Evolutionary conservation across 805 yeast species (phyloP).

Genomic region (Wickerhamiella qilinensis): DNA sequence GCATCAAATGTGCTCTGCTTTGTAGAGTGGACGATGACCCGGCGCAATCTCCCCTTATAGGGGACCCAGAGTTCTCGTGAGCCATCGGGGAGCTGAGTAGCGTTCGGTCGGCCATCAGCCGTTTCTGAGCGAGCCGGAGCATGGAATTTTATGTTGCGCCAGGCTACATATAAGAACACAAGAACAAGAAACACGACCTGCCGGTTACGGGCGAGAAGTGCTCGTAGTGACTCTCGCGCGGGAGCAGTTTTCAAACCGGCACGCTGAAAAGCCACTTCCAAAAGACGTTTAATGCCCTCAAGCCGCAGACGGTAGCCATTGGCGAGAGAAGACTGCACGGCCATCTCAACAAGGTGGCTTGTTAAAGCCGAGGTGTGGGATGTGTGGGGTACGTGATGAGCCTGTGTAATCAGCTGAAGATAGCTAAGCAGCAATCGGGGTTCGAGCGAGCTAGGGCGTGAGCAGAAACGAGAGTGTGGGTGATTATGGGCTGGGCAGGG

Average conservation of each 20-base stretch:
- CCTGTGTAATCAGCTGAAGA: not conserved
- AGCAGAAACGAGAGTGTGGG: no score
- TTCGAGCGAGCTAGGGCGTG: no score
- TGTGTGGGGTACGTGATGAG: not conserved
- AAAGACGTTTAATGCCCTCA: not conserved
- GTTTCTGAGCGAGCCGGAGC: conserved; percentile 1
- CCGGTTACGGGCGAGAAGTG: not conserved
- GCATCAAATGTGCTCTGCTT: conserved; percentile 8
- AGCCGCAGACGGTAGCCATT: not conserved
- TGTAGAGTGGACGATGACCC: conserved; percentile 5
- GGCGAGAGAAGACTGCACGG: not conserved
- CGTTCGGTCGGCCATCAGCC: conserved; percentile 5
- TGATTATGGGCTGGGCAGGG: no score
- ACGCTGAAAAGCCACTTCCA: not conserved
- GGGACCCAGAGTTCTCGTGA: conserved; percentile 10
- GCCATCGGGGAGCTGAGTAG: conserved; percentile 1
- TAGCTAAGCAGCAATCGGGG: not conserved
- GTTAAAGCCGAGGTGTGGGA: not conserved
- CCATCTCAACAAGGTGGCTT: no score
- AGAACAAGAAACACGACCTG: not conserved
- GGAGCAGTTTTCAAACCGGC: not conserved
- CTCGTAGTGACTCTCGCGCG: not conserved
- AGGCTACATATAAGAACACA: not conserved
- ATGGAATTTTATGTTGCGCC: conserved; percentile 1
- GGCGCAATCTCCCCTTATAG: conserved; percentile 5